Conservation (phyloP, 257 asterid species). For the Ilex aquifolium region DNA sequence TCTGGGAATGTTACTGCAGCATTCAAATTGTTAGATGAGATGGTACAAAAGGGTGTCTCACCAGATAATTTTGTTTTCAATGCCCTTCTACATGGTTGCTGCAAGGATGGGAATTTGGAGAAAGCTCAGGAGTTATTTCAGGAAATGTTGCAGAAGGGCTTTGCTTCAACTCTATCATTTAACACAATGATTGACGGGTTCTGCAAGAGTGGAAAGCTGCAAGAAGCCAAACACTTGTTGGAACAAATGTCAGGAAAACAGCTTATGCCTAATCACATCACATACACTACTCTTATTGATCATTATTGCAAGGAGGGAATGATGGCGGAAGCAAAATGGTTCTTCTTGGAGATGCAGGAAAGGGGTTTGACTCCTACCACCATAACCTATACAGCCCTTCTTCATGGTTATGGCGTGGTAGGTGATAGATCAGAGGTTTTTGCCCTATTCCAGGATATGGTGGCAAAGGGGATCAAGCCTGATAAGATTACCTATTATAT, state of each 20-base stretch:
- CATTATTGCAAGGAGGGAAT: slow-evolving; percentile 10
- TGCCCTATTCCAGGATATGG: slow-evolving; percentile 6
- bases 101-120: slow-evolving; percentile 15
- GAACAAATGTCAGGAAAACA: slow-evolving; percentile 1
- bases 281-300: slow-evolving; percentile 4
- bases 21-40: slow-evolving; percentile 11
- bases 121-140: slow-evolving; percentile 14
- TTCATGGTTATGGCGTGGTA: slow-evolving; percentile 7
- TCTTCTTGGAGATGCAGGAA: slow-evolving; percentile 8
- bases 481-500: neutral
- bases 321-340: slow-evolving; percentile 13
- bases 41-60: neutral
- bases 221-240: slow-evolving; percentile 2
- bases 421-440: slow-evolving; percentile 8
- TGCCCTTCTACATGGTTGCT: slow-evolving; percentile 14
- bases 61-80: neutral
- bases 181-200: neutral
- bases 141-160: slow-evolving; percentile 10
- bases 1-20: slow-evolving; percentile 6
- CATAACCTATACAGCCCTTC: slow-evolving; percentile 3
- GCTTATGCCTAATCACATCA: slow-evolving; percentile 7
- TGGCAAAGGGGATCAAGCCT: slow-evolving; percentile 2
- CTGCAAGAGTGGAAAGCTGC: neutral
- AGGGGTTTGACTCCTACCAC: neutral
- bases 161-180: neutral